Percentiles rank a stretch among this genome's conserved stretches.
phyloP scores from a whole-genome alignment of 139 green algal species.

The Chlamydomonas sp. region DNA sequence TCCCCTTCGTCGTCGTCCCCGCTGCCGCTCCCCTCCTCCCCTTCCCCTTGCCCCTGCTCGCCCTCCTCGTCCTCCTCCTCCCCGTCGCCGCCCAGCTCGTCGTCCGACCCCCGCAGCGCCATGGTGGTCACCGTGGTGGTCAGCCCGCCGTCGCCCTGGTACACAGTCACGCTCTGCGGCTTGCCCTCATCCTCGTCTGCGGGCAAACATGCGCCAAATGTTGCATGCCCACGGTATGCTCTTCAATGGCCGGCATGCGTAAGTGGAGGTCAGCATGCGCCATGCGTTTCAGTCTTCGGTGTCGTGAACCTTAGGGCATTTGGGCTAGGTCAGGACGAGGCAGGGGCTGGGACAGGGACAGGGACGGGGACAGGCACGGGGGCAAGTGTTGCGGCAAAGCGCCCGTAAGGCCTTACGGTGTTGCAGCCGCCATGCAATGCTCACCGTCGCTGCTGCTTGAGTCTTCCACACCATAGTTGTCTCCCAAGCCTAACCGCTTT shows the following conservation, averaged over 20 bases:
- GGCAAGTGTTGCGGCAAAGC: not conserved
- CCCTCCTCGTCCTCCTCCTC: conserved; percentile 3
- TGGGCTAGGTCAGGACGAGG: too few relatives aligned
- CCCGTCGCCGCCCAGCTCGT: not conserved
- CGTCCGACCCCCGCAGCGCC: conserved; percentile 41
- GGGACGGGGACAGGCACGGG: too few relatives aligned
- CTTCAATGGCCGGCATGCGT: too few relatives aligned
- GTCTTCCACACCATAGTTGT: conserved; percentile 45
- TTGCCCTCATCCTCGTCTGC: not conserved
- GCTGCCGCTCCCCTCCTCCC: not conserved
- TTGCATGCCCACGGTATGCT: too few relatives aligned
- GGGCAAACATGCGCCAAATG: too few relatives aligned
- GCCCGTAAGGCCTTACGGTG: not conserved
- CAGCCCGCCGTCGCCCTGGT: conserved; percentile 24
- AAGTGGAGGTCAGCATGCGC: too few relatives aligned
- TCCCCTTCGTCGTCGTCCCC: not conserved
- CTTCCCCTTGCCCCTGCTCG: not conserved
- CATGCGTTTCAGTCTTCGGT: too few relatives aligned
- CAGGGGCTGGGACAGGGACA: too few relatives aligned
- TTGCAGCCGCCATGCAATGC: not conserved
- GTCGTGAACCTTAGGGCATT: too few relatives aligned
- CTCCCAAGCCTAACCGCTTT: conserved; percentile 50
- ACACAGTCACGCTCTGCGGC: conserved; percentile 49
- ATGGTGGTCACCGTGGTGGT: conserved; percentile 58
- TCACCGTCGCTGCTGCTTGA: conserved; percentile 35